Conservation (phyloP, 2,329 filamentous ascomycete species). For the Claviceps capensis region DNA sequence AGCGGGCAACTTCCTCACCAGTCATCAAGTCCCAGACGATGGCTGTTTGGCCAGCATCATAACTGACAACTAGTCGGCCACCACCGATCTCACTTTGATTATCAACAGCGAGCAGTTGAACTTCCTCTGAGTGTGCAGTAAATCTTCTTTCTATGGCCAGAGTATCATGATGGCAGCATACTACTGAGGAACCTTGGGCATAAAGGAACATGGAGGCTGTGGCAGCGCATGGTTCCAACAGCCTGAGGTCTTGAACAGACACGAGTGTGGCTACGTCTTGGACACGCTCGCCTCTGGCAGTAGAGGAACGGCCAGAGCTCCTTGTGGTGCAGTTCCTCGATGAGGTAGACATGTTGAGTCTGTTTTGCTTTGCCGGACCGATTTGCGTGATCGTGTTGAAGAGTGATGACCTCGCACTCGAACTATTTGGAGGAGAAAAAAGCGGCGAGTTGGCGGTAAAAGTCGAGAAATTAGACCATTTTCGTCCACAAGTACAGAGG, state of each 20-base stretch:
- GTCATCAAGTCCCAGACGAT: conserved; percentile 96
- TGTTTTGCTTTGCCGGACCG: conserved; percentile 16
- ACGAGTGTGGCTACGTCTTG: conserved; percentile 40
- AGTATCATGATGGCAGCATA: conserved; percentile 87
- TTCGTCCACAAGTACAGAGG: neutral
- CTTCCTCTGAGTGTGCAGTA: conserved; percentile 67
- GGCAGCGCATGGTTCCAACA: conserved; percentile 78
- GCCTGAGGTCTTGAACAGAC: conserved; percentile 32
- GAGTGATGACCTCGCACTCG: conserved; percentile 5
- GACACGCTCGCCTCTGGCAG: conserved; percentile 26
- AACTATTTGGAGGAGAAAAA: neutral
- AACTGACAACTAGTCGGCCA: conserved; percentile 80
- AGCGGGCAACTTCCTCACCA: conserved; percentile 80
- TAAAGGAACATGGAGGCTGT: conserved; percentile 87
- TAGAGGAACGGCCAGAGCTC: conserved; percentile 42
- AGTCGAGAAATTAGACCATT: conserved; percentile 2
- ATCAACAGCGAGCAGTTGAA: conserved; percentile 76
- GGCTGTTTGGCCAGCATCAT: conserved; percentile 78
- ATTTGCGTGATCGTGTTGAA: conserved; percentile 10
- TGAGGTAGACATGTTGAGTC: conserved; percentile 35
- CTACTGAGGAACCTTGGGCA: conserved; percentile 64
- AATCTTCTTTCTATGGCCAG: conserved; percentile 80
- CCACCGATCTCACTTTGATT: conserved; percentile 79
- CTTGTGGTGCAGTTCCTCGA: conserved; percentile 46
- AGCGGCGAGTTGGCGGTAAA: neutral